Evolutionary conservation across 1,139 yeast species (phyloP).

Genomic region (Pichia sp.): DNA sequence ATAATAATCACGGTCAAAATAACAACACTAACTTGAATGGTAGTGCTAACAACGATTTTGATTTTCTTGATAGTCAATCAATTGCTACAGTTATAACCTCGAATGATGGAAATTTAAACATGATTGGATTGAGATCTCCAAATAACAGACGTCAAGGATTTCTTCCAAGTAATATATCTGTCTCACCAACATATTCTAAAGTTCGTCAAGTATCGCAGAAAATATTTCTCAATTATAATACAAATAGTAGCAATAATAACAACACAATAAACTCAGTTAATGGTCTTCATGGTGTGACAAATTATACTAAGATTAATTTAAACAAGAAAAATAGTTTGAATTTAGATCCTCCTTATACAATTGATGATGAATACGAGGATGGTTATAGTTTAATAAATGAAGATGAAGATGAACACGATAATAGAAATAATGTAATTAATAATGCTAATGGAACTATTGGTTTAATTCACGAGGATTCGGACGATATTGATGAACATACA

Average conservation of each 20-base stretch:
- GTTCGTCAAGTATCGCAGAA: conserved; percentile 15
- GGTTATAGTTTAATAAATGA: background rate
- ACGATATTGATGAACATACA: conserved; percentile 19
- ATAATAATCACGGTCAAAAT: background rate
- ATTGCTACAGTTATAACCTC: conserved; percentile 10
- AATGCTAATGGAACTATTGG: conserved; percentile 17
- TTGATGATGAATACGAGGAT: background rate
- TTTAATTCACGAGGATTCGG: too few relatives aligned
- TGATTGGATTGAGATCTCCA: conserved; percentile 10
- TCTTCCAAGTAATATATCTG: conserved; percentile 2
- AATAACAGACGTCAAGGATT: conserved; percentile 6
- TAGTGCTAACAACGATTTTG: conserved; percentile 8
- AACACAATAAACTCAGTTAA: too few relatives aligned
- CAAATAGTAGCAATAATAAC: background rate
- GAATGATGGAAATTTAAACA: conserved; percentile 1
- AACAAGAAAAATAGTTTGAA: conserved; percentile 10
- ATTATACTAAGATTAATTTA: conserved; percentile 9
- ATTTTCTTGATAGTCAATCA: conserved; percentile 14
- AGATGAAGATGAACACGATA: background rate
- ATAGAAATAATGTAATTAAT: conserved; percentile 1
- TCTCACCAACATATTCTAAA: conserved; percentile 12
- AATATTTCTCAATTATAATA: conserved; percentile 6
- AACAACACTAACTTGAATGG: background rate
- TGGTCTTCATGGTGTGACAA: background rate
- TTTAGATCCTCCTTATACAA: background rate